Conservation (phyloP, 495 filamentous ascomycete species). For the Chlorociboria aeruginascens region DNA sequence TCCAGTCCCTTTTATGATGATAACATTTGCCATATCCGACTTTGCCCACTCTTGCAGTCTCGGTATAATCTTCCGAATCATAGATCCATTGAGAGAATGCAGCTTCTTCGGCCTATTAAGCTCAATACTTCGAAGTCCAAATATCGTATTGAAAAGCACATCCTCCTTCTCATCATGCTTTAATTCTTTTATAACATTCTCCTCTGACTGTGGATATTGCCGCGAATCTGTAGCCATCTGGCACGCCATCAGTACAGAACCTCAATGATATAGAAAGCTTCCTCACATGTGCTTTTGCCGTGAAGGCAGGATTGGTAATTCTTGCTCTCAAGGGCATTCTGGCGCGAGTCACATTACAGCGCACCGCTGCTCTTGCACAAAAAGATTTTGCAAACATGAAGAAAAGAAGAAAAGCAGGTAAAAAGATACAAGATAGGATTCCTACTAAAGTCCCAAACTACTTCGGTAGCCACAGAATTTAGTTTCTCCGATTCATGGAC, state of each 20-base stretch:
- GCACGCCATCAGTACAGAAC: not conserved
- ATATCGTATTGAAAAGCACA: constrained; percentile 78
- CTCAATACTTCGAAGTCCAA: constrained; percentile 84
- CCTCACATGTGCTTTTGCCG: constrained; percentile 33
- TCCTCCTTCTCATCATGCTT: constrained; percentile 70
- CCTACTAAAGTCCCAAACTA: too few relatives aligned
- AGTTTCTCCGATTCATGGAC: not conserved
- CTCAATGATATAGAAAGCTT: not conserved
- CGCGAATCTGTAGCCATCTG: constrained; percentile 15
- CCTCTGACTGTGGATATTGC: constrained; percentile 9
- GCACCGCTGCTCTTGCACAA: constrained; percentile 9
- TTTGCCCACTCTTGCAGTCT: constrained; percentile 86
- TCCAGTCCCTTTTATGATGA: constrained; percentile 84
- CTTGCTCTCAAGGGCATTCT: constrained; percentile 86
- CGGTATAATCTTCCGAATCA: constrained; percentile 84
- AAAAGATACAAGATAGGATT: not conserved
- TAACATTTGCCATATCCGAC: constrained; percentile 82
- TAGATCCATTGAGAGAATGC: constrained; percentile 85
- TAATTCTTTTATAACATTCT: constrained; percentile 36
- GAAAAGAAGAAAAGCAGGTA: constrained; percentile 8
- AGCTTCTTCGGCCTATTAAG: constrained; percentile 86
- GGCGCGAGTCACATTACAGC: constrained; percentile 13
- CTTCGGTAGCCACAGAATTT: too few relatives aligned
- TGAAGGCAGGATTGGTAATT: constrained; percentile 49
- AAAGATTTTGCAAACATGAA: constrained; percentile 20